Conservation (phyloP, 2,329 filamentous ascomycete species). For the Claviceps sp. region DNA sequence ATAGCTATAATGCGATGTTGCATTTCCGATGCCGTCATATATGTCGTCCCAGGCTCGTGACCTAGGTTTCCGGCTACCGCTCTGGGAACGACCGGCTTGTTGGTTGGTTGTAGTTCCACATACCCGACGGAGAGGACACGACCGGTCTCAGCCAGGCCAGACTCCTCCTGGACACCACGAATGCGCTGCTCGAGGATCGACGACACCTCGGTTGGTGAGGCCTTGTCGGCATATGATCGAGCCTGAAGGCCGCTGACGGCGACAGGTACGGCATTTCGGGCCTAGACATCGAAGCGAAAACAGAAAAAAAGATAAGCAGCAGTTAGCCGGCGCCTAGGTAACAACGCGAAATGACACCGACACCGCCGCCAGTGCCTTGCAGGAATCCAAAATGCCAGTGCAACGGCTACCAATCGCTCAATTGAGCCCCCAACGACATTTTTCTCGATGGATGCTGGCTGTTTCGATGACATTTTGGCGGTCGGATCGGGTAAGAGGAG, state of each 20-base stretch:
- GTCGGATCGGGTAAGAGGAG: constrained; percentile 25
- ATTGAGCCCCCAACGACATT: constrained; percentile 21
- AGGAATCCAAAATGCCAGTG: neutral
- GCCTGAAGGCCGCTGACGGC: constrained; percentile 49
- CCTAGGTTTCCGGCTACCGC: neutral
- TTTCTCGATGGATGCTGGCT: constrained; percentile 19
- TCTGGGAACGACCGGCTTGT: neutral
- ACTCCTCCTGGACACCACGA: constrained; percentile 94
- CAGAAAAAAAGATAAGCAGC: constrained; percentile 24
- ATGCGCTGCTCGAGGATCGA: constrained; percentile 99
- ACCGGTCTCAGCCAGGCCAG: constrained; percentile 92
- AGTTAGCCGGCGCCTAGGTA: constrained; percentile 40
- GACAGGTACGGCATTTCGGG: constrained; percentile 74
- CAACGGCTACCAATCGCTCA: constrained; percentile 13
- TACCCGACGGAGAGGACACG: constrained; percentile 98
- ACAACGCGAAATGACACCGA: constrained; percentile 17
- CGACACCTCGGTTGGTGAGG: constrained; percentile 92
- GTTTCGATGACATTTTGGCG: constrained; percentile 32
- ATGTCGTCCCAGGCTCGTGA: neutral
- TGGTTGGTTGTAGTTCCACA: constrained; percentile 28
- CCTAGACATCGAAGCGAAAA: constrained; percentile 36
- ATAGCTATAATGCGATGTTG: neutral
- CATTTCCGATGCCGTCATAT: neutral
- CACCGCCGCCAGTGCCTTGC: constrained; percentile 4
- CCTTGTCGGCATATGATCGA: constrained; percentile 88